Percentiles rank a stretch among this genome's conserved stretches.
These are phyloP conservation scores for Sporothrix dimorphospora DNA, from an alignment of 2,329 filamentous ascomycete genomes.

Conservation along the genomic window DNA sequence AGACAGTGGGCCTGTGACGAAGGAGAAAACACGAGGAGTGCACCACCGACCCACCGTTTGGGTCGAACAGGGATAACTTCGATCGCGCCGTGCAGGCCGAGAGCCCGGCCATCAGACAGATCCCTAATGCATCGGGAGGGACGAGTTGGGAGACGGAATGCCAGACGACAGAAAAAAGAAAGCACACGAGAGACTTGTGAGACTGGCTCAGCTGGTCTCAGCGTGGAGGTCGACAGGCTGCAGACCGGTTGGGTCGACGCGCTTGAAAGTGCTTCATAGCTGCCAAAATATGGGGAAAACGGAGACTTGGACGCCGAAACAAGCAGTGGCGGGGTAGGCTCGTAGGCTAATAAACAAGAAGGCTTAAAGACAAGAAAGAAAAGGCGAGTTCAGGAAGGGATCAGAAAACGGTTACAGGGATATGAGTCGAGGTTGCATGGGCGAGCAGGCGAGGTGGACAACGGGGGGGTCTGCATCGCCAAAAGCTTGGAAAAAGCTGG, in stretches of 20 bases:
- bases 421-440: neutral
- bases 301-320: neutral
- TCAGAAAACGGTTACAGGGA: neutral
- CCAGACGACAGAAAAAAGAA: neutral
- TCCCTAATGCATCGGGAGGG: neutral
- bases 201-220: no score
- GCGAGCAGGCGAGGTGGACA: neutral
- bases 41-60: neutral
- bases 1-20: neutral
- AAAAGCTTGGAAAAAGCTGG: conserved; percentile 23
- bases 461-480: neutral
- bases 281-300: no score
- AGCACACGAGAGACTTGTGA: neutral
- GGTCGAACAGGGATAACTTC: neutral
- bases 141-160: neutral
- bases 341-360: neutral
- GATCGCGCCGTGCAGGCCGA: conserved; percentile 4
- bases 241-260: neutral
- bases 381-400: neutral
- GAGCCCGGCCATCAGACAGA: neutral
- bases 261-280: no score
- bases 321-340: neutral
- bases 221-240: no score
- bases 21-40: neutral
- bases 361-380: neutral